Percentiles rank a stretch among this genome's conserved stretches.
Evolutionary conservation across 306 rosid genomes (phyloP).

Genomic region (Citrullus mucosospermus): DNA sequence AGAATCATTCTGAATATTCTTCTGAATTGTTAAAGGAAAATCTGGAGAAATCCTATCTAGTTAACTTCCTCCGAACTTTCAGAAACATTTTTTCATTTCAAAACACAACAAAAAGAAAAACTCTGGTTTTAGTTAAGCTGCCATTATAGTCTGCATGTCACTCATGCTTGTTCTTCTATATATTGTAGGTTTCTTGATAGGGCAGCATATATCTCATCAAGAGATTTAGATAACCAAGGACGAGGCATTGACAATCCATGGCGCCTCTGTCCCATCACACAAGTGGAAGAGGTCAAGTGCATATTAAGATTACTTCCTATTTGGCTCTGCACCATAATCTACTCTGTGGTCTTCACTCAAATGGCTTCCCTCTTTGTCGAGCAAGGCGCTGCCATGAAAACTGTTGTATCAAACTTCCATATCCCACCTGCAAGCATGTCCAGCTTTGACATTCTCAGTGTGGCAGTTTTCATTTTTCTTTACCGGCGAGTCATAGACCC

Average conservation of each 20-base stretch:
- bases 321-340: conserved; percentile 97
- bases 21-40: no score
- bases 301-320: conserved; percentile 86
- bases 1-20: no score
- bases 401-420: conserved; percentile 49
- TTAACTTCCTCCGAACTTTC: background rate
- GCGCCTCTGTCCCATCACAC: conserved; percentile 76
- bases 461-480: conserved; percentile 76
- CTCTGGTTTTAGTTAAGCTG: background rate
- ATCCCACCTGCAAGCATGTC: conserved; percentile 99
- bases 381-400: conserved; percentile 97
- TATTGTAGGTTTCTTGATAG: conserved; percentile 77
- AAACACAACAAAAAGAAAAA: background rate
- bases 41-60: no score
- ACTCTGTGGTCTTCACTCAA: conserved; percentile 94
- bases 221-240: conserved; percentile 49
- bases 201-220: conserved; percentile 73
- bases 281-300: conserved; percentile 97
- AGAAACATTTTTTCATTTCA: no score
- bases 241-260: conserved; percentile 37
- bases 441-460: conserved; percentile 87
- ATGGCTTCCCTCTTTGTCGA: conserved; percentile 99
- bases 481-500: conserved; percentile 82
- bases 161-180: background rate
- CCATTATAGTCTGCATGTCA: background rate